phyloP scores from a whole-genome alignment of 2,329 filamentous ascomycete species.

The Periconia macrospinosa region DNA sequence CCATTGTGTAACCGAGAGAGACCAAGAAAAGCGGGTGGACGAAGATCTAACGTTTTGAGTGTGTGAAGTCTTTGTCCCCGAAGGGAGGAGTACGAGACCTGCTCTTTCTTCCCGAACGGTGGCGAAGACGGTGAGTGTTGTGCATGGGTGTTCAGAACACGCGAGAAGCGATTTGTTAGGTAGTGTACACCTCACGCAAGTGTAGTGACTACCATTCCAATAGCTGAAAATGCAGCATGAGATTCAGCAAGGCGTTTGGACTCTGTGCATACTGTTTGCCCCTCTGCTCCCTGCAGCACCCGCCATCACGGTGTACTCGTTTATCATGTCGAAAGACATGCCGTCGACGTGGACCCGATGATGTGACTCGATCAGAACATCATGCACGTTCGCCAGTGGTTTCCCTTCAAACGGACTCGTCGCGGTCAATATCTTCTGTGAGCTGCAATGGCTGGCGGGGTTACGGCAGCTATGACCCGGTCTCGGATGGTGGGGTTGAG shows the following conservation, averaged over 20 bases:
- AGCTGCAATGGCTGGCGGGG: slow-evolving; percentile 16
- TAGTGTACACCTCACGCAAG: too few relatives aligned
- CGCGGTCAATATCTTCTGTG: slow-evolving; percentile 28
- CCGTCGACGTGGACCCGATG: slow-evolving; percentile 38
- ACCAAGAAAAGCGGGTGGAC: too few relatives aligned
- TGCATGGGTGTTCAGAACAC: neutral
- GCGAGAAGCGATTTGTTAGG: too few relatives aligned
- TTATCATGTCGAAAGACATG: slow-evolving; percentile 39
- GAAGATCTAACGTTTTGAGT: too few relatives aligned
- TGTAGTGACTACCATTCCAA: too few relatives aligned
- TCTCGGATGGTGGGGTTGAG: slow-evolving; percentile 27
- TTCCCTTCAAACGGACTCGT: slow-evolving; percentile 37
- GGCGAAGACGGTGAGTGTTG: too few relatives aligned
- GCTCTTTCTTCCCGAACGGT: too few relatives aligned
- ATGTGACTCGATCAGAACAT: slow-evolving; percentile 36
- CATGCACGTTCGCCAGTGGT: slow-evolving; percentile 31
- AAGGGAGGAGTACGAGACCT: too few relatives aligned
- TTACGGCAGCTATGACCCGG: slow-evolving; percentile 34
- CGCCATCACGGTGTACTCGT: slow-evolving; percentile 19
- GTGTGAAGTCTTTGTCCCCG: too few relatives aligned
- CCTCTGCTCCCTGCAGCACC: slow-evolving; percentile 10
- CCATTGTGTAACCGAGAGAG: too few relatives aligned
- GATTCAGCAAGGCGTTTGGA: slow-evolving; percentile 29
- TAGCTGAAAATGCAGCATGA: neutral
- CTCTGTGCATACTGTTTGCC: slow-evolving; percentile 9